Base-by-base conservation (phyloP, 176 grass and related monocot species). In the Raddia guianensis region DNA sequence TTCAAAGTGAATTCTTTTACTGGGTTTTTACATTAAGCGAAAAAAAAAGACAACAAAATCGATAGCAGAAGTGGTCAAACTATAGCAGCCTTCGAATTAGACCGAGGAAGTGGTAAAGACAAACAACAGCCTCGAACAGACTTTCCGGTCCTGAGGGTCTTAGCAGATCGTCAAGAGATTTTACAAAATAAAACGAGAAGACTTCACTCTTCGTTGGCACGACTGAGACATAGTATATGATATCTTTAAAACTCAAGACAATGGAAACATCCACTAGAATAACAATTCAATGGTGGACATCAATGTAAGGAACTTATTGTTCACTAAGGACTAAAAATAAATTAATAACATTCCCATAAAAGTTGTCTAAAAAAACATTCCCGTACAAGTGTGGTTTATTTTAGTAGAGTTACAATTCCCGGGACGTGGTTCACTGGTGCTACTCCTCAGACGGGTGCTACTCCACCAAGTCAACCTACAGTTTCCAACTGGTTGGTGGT, bases 311-410 rank as follows among this genome's bases (percentile, higher is more conserved):
- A 56, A 43, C 15, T 8, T 45, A 43, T 15, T 47, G 45, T 37
- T 18, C 16, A n/a, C 18, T 8, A 2, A n/a, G 16, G 53, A n/a
- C 16, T 56, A 8, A 2, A 56, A 56, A 18, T 56, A 2, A n/a
- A 0, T 2, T n/a, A 6, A 56, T 56, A 8, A 3, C 37, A n/a
- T 18, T n/a, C 53, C 7, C n/a, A 1, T 18, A 8, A 55, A 18
- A 16, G 2, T 6, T n/a, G 7, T 56, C 53, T 0, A 16, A 56
- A 6, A 8, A 2, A 55, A 18, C 16, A 54, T 6, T 0, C 2
- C 7, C 18, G n/a, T 2, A 6, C 7, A 0, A 0, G 18, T 7
- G 0, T 0, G 6, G 16, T 7, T 56, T n/a, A 56, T 56, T 56
- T 54, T 8, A 2, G 6, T 56, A n/a, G 6, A 16, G 16, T 55